Percentiles rank a stretch among this genome's conserved stretches.
phyloP scores from a whole-genome alignment of 495 filamentous ascomycete genomes.

The Staphylotrichum longicolle region DNA sequence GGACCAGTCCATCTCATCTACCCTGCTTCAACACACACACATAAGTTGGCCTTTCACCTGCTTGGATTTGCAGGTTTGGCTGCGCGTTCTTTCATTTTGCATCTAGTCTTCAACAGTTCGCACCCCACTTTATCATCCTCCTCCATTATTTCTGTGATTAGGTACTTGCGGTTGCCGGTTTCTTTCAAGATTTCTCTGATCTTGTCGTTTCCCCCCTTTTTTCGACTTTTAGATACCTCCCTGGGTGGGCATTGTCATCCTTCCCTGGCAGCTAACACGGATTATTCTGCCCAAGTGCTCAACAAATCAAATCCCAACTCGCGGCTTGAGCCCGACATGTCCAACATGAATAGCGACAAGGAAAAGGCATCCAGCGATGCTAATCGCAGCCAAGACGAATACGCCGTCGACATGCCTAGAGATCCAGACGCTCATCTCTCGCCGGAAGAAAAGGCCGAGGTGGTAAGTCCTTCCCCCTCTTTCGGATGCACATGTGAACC shows the following conservation, averaged over 20 bases:
- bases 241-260: too few relatives aligned
- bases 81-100: too few relatives aligned
- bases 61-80: neutral
- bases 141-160: too few relatives aligned
- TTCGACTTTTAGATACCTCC: too few relatives aligned
- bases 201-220: too few relatives aligned
- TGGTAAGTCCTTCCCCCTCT: constrained; percentile 49
- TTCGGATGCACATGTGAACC: neutral
- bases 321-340: too few relatives aligned
- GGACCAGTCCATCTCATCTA: neutral
- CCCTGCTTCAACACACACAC: neutral
- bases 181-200: too few relatives aligned
- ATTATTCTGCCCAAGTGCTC: too few relatives aligned
- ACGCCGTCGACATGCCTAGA: constrained; percentile 24
- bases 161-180: too few relatives aligned
- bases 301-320: too few relatives aligned
- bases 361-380: constrained; percentile 35
- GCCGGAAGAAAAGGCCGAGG: constrained; percentile 61
- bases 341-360: constrained; percentile 20
- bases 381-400: constrained; percentile 31
- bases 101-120: neutral
- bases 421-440: constrained; percentile 70
- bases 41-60: neutral
- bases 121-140: too few relatives aligned
- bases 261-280: too few relatives aligned